Conservation (phyloP, 2,329 filamentous ascomycete species). For the Fusarium guadeloupense region DNA sequence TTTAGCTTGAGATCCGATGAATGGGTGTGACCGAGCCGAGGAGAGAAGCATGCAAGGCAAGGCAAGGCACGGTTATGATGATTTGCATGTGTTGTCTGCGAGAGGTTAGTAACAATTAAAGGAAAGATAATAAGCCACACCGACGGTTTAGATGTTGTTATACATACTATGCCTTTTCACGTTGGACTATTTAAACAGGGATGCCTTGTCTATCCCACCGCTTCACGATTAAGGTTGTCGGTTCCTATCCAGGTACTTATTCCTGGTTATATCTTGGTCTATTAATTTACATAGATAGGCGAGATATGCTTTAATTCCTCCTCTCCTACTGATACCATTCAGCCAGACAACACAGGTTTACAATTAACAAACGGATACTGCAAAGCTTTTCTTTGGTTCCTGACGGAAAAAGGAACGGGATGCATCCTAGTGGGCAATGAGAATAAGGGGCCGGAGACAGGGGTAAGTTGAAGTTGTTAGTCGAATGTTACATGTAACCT, state of each 20-base stretch:
- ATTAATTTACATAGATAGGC: background rate
- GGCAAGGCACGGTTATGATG: background rate
- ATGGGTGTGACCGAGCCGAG: background rate
- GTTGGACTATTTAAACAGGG: background rate
- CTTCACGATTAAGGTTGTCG: background rate
- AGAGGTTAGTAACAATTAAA: too few species aligned
- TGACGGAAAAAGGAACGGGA: conserved; percentile 15
- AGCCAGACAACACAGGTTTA: conserved; percentile 10
- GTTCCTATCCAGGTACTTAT: background rate
- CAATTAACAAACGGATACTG: conserved; percentile 4
- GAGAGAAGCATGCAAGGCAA: too few species aligned
- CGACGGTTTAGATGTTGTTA: conserved; percentile 3
- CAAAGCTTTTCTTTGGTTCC: conserved; percentile 23
- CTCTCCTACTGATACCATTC: background rate
- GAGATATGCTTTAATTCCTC: background rate
- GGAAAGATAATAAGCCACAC: too few species aligned
- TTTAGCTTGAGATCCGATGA: conserved; percentile 23
- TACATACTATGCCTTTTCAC: background rate
- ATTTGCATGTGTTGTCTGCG: background rate
- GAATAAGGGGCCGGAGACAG: conserved; percentile 28
- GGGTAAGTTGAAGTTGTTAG: conserved; percentile 15
- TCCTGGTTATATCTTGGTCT: too few species aligned
- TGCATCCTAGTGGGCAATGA: conserved; percentile 24
- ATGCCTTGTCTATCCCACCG: conserved; percentile 5
- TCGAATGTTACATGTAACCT: conserved; percentile 6